These are phyloP conservation scores for Diaporthe citri DNA, from an alignment of 2,329 filamentous ascomycete genomes.

Conservation along the genomic window DNA sequence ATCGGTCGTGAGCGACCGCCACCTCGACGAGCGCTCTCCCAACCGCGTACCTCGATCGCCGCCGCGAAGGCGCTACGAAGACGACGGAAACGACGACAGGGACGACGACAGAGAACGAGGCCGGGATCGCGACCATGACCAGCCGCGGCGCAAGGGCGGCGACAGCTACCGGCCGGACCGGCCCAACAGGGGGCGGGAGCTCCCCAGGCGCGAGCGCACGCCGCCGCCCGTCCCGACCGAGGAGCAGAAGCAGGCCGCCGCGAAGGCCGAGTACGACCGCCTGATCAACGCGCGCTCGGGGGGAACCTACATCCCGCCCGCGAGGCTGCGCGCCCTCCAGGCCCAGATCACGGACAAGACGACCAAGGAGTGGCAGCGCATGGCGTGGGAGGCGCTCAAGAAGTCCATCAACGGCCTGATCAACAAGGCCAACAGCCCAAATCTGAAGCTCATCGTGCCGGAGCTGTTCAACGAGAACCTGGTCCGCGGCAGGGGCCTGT, in stretches of 20 bases:
- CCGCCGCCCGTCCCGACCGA: conserved; percentile 68
- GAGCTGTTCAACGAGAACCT: conserved; percentile 97
- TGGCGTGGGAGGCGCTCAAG: conserved; percentile 99
- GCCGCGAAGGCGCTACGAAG: conserved; percentile 43
- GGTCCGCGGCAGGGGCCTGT: conserved; percentile 89
- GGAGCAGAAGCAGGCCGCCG: conserved; percentile 87
- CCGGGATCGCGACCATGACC: conserved; percentile 42
- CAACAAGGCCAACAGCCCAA: conserved; percentile 98
- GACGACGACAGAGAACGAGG: conserved; percentile 45
- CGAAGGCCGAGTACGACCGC: conserved; percentile 94
- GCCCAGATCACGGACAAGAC: conserved; percentile 97
- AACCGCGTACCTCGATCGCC: conserved; percentile 47
- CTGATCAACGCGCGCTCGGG: conserved; percentile 93
- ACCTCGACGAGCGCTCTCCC: conserved; percentile 46
- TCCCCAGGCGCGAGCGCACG: conserved; percentile 46
- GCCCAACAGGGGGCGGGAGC: conserved; percentile 29
- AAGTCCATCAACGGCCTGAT: conserved; percentile 99
- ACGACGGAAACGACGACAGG: conserved; percentile 44
- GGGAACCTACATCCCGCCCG: conserved; percentile 96
- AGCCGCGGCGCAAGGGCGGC: conserved; percentile 56
- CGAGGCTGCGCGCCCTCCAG: conserved; percentile 89
- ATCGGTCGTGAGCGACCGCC: conserved; percentile 39
- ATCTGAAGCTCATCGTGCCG: conserved; percentile 97
- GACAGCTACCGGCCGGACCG: conserved; percentile 63
- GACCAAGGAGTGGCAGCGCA: conserved; percentile 97